Base-by-base conservation (phyloP, 192 early-diverging fungal genomes). In the Powellomyces hirtus region DNA sequence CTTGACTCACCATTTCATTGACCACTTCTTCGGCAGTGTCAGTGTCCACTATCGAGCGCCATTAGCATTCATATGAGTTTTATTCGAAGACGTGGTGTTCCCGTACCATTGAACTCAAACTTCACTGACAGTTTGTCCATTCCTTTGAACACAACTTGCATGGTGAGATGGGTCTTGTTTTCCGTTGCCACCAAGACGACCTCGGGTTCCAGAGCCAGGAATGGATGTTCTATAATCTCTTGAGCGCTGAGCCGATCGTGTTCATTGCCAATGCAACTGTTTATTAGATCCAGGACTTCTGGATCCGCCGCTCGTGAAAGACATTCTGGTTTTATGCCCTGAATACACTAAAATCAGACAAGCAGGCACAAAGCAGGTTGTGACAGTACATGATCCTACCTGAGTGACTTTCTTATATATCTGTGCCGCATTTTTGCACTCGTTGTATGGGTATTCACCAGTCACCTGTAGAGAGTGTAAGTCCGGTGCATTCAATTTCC, bases 11-110 rank as follows among this genome's bases (percentile, higher is more conserved):
- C 90, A 91, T 91, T 69, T 91, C 90, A 40, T 86, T 86, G 0
- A 91, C 90, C 31, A 91, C 90, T 51, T 89, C 86, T 34, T 90
- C 90, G 0, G 90, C 90, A 0, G 90, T 91, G 50, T 91, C 90
- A 0, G 86, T 89, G 44, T 89, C 90, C 1, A 82, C 89, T 73
- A 51, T 26, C 10, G 24, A n/a, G n/a, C n/a, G n/a, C n/a, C n/a
- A n/a, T n/a, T n/a, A n/a, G n/a, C n/a, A n/a, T n/a, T n/a, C n/a
- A n/a, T n/a, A 34, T 33, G 56, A 59, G 22, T 14, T 10, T 34
- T 22, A n/a, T 24, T 24, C 50, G 8, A 52, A 24, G 24, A 24
- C 50, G 24, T 52, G 8, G 24, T 10, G 50, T 33, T 59, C 56
- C 6, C 56, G 6, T 27, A 74, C 65, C 75, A 69, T 91, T 91